These are phyloP conservation scores for Hyaloperonospora brassicae DNA, from an alignment of 352 stramenopile genomes.

Conservation along the genomic window DNA sequence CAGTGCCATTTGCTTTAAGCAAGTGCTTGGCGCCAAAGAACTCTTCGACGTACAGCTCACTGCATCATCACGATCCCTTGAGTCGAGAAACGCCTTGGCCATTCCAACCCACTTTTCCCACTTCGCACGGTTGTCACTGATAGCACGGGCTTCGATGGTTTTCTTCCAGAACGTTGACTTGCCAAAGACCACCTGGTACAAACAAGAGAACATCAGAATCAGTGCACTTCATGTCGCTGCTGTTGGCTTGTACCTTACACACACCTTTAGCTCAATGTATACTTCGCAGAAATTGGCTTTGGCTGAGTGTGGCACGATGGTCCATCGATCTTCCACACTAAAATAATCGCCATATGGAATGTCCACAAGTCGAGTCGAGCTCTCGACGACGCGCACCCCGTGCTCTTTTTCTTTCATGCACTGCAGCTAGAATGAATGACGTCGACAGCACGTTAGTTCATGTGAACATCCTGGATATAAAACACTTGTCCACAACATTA, in stretches of 20 bases:
- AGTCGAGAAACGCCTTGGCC: slow-evolving; percentile 46
- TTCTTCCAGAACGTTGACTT: slow-evolving; percentile 84
- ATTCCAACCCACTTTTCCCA: slow-evolving; percentile 60
- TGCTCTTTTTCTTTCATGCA: slow-evolving; percentile 42
- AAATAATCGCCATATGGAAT: slow-evolving; percentile 86
- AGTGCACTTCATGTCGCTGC: neutral
- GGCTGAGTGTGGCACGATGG: slow-evolving; percentile 42
- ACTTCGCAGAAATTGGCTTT: slow-evolving; percentile 44
- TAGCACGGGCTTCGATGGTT: slow-evolving; percentile 64
- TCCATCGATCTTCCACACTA: slow-evolving; percentile 78
- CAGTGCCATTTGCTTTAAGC: slow-evolving; percentile 13
- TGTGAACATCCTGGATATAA: neutral
- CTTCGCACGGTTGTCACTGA: slow-evolving; percentile 67
- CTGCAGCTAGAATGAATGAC: slow-evolving; percentile 36
- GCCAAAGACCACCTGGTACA: slow-evolving; percentile 53
- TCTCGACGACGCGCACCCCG: slow-evolving; percentile 51
- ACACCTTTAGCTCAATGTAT: slow-evolving; percentile 69
- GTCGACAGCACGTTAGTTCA: slow-evolving; percentile 5
- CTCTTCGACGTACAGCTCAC: slow-evolving; percentile 9
- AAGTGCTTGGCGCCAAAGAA: slow-evolving; percentile 16
- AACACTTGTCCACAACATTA: slow-evolving; percentile 16
- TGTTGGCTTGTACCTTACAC: neutral
- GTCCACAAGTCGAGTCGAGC: slow-evolving; percentile 68
- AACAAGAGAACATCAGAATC: slow-evolving; percentile 2
- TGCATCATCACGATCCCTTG: slow-evolving; percentile 7